phyloP scores from a whole-genome alignment of 306 rosid genomes.

The Prunus kanzakura region DNA sequence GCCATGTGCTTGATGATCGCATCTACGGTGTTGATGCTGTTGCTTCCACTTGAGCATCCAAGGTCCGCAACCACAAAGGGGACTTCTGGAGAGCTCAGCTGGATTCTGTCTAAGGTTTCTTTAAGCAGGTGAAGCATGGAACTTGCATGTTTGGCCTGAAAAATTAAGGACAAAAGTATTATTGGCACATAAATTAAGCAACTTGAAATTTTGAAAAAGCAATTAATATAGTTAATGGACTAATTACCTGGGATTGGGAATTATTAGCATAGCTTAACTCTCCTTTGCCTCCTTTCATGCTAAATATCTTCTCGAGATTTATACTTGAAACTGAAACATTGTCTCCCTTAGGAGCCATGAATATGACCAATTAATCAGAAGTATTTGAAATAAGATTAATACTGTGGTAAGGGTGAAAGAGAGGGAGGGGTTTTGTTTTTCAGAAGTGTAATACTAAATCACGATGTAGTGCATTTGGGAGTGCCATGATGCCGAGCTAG shows the following conservation, averaged over 20 bases:
- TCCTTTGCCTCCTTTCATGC: slow-evolving; percentile 99
- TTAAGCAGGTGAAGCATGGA: slow-evolving; percentile 88
- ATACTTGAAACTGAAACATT: slow-evolving; percentile 67
- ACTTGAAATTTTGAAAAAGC: too few relatives aligned
- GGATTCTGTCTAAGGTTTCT: slow-evolving; percentile 69
- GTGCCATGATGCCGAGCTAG: too few relatives aligned
- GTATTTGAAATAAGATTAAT: not conserved
- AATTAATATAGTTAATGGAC: too few relatives aligned
- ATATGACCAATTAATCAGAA: not conserved
- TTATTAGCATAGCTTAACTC: slow-evolving; percentile 92
- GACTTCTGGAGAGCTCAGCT: slow-evolving; percentile 37
- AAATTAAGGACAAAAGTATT: not conserved
- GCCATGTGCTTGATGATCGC: slow-evolving; percentile 72
- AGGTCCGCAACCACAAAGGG: slow-evolving; percentile 86
- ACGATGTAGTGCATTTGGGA: too few relatives aligned
- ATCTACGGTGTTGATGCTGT: slow-evolving; percentile 71
- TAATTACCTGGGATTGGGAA: slow-evolving; percentile 74
- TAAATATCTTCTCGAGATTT: slow-evolving; percentile 70
- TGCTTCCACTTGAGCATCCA: slow-evolving; percentile 86
- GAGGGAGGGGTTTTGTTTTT: too few relatives aligned
- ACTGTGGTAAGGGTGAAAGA: not conserved
- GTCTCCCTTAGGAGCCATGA: slow-evolving; percentile 62
- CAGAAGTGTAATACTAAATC: too few relatives aligned
- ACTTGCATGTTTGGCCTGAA: slow-evolving; percentile 78
- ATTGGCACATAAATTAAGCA: not conserved